Conservation (phyloP, 352 stramenopile species). For the Pythium oligandrum region DNA sequence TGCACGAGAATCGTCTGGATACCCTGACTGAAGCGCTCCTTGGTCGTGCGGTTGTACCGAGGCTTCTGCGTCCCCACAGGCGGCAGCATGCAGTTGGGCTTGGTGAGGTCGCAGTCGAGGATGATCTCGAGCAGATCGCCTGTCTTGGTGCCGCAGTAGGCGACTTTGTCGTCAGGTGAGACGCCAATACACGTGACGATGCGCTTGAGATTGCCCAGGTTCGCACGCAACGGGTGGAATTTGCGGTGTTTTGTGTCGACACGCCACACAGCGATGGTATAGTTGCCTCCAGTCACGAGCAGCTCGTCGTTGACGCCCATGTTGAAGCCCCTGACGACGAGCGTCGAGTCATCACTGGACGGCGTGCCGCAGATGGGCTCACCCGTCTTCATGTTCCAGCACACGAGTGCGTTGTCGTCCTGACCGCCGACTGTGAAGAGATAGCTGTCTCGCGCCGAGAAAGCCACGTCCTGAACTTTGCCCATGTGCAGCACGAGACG, state of each 20-base stretch:
- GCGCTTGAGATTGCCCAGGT: slow-evolving; percentile 91
- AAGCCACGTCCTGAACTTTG: slow-evolving; percentile 91
- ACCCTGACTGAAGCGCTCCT: slow-evolving; percentile 91
- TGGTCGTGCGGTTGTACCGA: slow-evolving; percentile 87
- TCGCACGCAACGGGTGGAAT: slow-evolving; percentile 92
- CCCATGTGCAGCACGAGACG: slow-evolving; percentile 94
- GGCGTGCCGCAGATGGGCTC: slow-evolving; percentile 91
- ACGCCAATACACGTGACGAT: slow-evolving; percentile 93
- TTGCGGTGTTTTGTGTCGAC: slow-evolving; percentile 88
- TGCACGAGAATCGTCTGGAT: slow-evolving; percentile 85
- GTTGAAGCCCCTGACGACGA: slow-evolving; percentile 87
- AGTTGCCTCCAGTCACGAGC: slow-evolving; percentile 94
- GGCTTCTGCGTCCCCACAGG: slow-evolving; percentile 76
- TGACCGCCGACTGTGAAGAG: slow-evolving; percentile 92
- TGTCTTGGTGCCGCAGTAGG: slow-evolving; percentile 94
- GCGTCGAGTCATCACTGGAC: slow-evolving; percentile 90
- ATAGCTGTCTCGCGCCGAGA: slow-evolving; percentile 84
- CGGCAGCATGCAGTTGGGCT: slow-evolving; percentile 74
- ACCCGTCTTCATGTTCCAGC: slow-evolving; percentile 91
- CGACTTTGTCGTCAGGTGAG: slow-evolving; percentile 89
- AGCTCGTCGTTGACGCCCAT: slow-evolving; percentile 83
- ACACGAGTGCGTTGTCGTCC: slow-evolving; percentile 96
- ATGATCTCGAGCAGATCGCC: slow-evolving; percentile 95
- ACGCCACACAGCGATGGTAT: slow-evolving; percentile 88
- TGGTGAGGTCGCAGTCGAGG: slow-evolving; percentile 93